Conservation (phyloP, 106 monocot species). For the Phalaenopsis aphrodite region DNA sequence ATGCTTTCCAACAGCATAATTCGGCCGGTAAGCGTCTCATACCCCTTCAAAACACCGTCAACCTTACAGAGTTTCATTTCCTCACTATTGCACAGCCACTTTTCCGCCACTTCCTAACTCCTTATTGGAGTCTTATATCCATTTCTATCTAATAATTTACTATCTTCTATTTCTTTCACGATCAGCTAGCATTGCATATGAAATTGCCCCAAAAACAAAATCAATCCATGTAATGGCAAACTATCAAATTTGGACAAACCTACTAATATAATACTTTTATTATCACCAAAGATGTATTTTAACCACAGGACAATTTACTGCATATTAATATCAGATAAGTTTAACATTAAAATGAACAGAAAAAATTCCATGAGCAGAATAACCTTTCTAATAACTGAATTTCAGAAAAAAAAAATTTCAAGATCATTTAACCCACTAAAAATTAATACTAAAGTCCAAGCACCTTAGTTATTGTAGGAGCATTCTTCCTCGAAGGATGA, state of each 20-base stretch:
- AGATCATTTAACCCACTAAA: neutral
- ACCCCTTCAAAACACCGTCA: too few relatives aligned
- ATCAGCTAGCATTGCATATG: neutral
- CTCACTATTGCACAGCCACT: too few relatives aligned
- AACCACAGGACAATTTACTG: neutral
- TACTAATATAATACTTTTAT: neutral
- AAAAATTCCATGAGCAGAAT: neutral
- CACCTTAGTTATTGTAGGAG: conserved; percentile 86
- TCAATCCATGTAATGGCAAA: neutral
- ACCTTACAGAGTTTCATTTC: too few relatives aligned
- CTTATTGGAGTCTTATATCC: too few relatives aligned
- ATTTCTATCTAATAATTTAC: neutral
- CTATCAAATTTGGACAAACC: neutral
- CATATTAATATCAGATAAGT: neutral
- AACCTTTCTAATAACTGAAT: neutral
- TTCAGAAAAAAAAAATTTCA: neutral
- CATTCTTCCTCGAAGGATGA: conserved; percentile 78
- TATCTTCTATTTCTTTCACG: neutral
- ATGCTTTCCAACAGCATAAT: too few relatives aligned
- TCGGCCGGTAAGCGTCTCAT: too few relatives aligned
- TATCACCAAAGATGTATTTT: neutral
- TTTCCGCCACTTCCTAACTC: too few relatives aligned
- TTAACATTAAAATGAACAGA: neutral
- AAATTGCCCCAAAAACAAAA: neutral
- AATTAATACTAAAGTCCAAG: conserved; percentile 12